Conservation (phyloP, 2,329 filamentous ascomycete species). For the Monilinia aucupariae region DNA sequence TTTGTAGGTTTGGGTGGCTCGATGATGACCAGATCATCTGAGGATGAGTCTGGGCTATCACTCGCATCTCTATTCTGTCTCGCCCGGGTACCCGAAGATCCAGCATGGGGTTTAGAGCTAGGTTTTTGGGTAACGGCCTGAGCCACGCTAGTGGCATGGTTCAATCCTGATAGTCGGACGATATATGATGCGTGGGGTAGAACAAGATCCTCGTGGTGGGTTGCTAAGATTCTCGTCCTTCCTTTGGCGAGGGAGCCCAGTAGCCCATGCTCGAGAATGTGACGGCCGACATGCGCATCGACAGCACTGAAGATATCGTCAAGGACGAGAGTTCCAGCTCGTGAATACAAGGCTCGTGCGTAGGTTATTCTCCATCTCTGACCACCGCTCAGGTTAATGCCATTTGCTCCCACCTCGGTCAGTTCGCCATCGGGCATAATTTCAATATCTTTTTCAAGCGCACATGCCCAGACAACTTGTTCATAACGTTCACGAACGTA, state of each 20-base stretch:
- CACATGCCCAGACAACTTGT: conserved; percentile 66
- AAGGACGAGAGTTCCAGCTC: conserved; percentile 70
- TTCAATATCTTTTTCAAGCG: conserved; percentile 67
- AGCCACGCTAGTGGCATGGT: no score
- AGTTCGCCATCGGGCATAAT: conserved; percentile 71
- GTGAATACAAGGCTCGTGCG: conserved; percentile 72
- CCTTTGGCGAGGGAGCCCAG: conserved; percentile 63
- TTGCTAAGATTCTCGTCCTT: conserved; percentile 72
- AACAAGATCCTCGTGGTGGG: conserved; percentile 53
- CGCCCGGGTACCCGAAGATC: no score
- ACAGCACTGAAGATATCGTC: conserved; percentile 81
- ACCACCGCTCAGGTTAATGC: conserved; percentile 77
- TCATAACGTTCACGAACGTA: conserved; percentile 62
- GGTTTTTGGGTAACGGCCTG: no score
- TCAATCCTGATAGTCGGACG: no score
- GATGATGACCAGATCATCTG: no score
- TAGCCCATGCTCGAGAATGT: conserved; percentile 72
- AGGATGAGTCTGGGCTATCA: no score
- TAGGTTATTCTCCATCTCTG: conserved; percentile 79
- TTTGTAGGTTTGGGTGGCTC: no score
- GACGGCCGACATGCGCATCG: conserved; percentile 73
- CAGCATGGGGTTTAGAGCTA: no score
- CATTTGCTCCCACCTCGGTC: conserved; percentile 79
- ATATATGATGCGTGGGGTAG: no score
- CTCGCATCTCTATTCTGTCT: no score